These are phyloP conservation scores for Tritrichomonas musculus DNA, from an alignment of 208 protist genomes.

Conservation along the genomic window DNA sequence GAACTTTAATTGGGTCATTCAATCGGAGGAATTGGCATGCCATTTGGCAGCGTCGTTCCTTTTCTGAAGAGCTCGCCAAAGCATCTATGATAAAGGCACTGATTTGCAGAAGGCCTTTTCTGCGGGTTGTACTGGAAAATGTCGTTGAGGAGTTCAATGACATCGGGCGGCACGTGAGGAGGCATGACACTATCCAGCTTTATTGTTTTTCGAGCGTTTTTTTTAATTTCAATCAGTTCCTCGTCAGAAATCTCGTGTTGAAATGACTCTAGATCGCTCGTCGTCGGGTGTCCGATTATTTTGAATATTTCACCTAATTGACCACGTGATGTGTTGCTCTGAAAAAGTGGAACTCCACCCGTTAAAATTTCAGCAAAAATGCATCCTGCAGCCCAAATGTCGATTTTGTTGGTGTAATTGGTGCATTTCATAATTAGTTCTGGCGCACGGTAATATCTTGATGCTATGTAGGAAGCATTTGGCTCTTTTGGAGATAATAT, in stretches of 20 bases:
- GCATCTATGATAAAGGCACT: neutral
- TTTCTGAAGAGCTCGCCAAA: neutral
- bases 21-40: neutral
- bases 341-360: neutral
- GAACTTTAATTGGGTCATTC: no score
- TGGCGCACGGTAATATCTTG: slow-evolving; percentile 72
- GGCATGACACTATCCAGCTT: neutral
- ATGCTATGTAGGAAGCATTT: slow-evolving; percentile 83
- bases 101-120: neutral
- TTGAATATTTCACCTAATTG: slow-evolving; percentile 87
- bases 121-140: neutral
- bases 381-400: slow-evolving; percentile 16
- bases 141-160: neutral
- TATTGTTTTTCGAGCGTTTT: no score
- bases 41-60: neutral
- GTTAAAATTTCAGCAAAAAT: neutral
- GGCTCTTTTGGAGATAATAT: slow-evolving; percentile 62
- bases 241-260: no score
- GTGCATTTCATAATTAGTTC: slow-evolving; percentile 66
- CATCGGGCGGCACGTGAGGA: neutral
- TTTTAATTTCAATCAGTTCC: no score
- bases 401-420: neutral
- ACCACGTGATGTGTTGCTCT: slow-evolving; percentile 64
- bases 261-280: neutral
- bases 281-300: slow-evolving; percentile 46